Evolutionary conservation across 495 filamentous ascomycete species (phyloP).

Genomic region (Aspergillus biplanus): DNA sequence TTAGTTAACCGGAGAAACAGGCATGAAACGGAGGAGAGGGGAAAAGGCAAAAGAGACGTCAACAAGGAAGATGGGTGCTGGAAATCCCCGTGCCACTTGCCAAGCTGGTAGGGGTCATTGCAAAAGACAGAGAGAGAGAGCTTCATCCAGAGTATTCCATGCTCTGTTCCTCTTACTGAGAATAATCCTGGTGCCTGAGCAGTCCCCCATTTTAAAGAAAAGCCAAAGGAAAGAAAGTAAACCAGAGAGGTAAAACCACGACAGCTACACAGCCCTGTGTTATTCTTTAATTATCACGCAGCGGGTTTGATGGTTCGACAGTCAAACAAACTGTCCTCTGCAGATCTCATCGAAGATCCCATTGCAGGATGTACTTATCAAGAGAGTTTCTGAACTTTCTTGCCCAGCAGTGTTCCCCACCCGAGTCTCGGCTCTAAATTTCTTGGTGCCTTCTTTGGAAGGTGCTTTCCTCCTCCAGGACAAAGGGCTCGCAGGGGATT

Average conservation of each 20-base stretch:
- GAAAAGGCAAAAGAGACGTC: conserved; percentile 8
- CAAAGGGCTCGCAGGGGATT: neutral
- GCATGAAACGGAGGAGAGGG: conserved; percentile 21
- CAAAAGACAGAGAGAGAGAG: neutral
- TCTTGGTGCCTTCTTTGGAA: conserved; percentile 1
- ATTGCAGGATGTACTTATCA: neutral
- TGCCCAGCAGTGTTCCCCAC: too few relatives aligned
- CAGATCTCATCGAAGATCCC: conserved; percentile 25
- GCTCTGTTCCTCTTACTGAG: neutral
- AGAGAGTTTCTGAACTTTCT: too few relatives aligned
- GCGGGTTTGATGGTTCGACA: neutral
- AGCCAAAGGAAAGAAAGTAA: neutral
- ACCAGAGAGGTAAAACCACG: neutral
- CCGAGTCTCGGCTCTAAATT: neutral
- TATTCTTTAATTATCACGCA: neutral
- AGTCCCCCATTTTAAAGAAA: neutral
- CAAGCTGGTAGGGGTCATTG: neutral
- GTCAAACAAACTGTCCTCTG: neutral
- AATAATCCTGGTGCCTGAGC: conserved; percentile 1
- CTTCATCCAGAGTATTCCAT: neutral
- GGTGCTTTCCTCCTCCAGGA: neutral
- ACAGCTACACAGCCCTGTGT: conserved; percentile 7
- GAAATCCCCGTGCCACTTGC: conserved; percentile 2
- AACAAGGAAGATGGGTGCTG: conserved; percentile 7
- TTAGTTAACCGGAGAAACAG: conserved; percentile 14